phyloP scores from a whole-genome alignment of 2,329 filamentous ascomycete genomes.

The Diaporthe velutina region DNA sequence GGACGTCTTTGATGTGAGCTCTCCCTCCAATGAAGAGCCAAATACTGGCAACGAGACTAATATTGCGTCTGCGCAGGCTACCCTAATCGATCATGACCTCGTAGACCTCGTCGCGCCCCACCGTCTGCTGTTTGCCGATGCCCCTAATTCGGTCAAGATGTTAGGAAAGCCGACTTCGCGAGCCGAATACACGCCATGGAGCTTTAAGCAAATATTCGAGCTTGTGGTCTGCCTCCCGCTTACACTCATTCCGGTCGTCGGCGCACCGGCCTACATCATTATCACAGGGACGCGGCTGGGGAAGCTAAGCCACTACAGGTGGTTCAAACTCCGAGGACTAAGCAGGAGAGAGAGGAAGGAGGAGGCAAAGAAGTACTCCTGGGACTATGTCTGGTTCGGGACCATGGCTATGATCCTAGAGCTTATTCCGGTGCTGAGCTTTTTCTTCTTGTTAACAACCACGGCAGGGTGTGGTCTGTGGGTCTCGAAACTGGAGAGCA shows the following conservation, averaged over 20 bases:
- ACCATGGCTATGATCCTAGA: constrained; percentile 86
- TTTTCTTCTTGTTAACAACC: constrained; percentile 92
- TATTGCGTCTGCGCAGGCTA: constrained; percentile 59
- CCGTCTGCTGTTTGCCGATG: constrained; percentile 75
- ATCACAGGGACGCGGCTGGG: constrained; percentile 90
- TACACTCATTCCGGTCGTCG: constrained; percentile 87
- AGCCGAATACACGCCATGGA: constrained; percentile 89
- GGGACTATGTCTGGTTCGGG: constrained; percentile 96
- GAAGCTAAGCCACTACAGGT: constrained; percentile 90
- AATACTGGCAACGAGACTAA: constrained; percentile 34
- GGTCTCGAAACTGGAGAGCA: constrained; percentile 82
- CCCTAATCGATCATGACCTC: constrained; percentile 80
- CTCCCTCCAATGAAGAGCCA: not conserved
- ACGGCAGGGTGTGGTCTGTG: constrained; percentile 88
- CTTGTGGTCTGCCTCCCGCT: constrained; percentile 84
- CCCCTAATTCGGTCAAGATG: constrained; percentile 79
- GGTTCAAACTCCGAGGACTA: constrained; percentile 84
- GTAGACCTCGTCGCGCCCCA: constrained; percentile 76
- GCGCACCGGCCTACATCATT: constrained; percentile 87
- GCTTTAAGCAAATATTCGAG: constrained; percentile 89
- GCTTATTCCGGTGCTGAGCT: constrained; percentile 90
- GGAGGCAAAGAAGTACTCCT: constrained; percentile 75
- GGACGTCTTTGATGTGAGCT: constrained; percentile 83
- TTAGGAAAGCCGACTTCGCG: constrained; percentile 84
- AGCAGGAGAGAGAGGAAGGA: constrained; percentile 79